A percentile compares a stretch with the other conserved stretches of the same genome.
These are phyloP conservation scores for Chenopodium album DNA, from an alignment of 148 eudicot genomes.

Conservation along the genomic window DNA sequence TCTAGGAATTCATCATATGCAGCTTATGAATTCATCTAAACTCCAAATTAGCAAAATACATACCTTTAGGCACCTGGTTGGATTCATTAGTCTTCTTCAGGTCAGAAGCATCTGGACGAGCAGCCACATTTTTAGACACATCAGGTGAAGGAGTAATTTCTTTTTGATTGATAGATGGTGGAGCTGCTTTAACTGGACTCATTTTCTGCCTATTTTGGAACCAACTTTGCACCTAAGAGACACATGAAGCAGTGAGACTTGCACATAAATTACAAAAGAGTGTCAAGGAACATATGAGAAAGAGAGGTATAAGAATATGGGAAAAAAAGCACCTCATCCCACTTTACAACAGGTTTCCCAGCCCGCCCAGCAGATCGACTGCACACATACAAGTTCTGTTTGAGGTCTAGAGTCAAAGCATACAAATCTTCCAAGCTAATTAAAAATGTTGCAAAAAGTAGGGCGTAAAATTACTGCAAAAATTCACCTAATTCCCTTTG, in stretches of 20 bases:
- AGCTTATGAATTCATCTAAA: background rate
- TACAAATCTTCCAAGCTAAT: conserved; percentile 1
- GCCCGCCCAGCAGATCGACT: conserved; percentile 74
- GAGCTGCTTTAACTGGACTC: conserved; percentile 26
- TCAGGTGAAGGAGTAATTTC: conserved; percentile 32
- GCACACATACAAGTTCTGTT: conserved; percentile 26
- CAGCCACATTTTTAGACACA: conserved; percentile 23
- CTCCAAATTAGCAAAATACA: background rate
- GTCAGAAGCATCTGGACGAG: conserved; percentile 31
- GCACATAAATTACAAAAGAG: conserved; percentile 11
- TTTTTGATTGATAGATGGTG: conserved; percentile 14
- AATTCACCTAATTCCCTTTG: conserved; percentile 58
- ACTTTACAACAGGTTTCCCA: conserved; percentile 74
- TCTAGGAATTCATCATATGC: background rate
- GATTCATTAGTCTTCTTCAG: conserved; percentile 32
- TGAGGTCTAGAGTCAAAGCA: conserved; percentile 1
- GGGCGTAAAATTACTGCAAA: background rate
- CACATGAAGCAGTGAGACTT: conserved; percentile 19
- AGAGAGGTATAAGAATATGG: background rate
- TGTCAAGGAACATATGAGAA: conserved; percentile 5
- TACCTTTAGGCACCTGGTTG: conserved; percentile 34
- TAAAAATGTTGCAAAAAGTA: background rate
- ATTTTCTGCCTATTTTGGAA: conserved; percentile 43
- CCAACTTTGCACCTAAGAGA: conserved; percentile 70
- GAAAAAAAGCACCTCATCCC: conserved; percentile 59